Base-by-base conservation (phyloP, 2,329 filamentous ascomycete genomes). In the Microcyclosporella mali region DNA sequence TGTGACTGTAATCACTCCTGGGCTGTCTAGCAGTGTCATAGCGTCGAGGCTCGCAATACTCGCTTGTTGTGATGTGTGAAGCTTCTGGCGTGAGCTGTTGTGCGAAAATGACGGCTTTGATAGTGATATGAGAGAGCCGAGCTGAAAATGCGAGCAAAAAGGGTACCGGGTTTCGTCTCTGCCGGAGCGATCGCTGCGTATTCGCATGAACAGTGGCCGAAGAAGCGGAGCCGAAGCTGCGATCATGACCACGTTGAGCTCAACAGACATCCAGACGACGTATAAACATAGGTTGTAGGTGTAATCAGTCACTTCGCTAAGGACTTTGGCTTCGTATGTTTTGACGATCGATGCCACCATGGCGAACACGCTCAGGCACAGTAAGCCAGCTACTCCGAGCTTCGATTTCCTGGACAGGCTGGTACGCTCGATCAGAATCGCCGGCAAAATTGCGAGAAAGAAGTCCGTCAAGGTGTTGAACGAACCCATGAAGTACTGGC, bases 191-290 rank as follows among this genome's bases (percentile, higher is more conserved):
- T 43, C 18, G 25, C 33, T 27, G 17, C 8, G 32, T 21, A 17
- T 11, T 36, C 33, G 15, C 18, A 18, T 27, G 49, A 57, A 57
- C 1, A 60, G 41, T 2, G 56, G 55, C 11, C 59, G 52, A 1
- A 62, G 41, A 3, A 61, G 43, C 2, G 59, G 58, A 4, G 60
- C 49, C 1, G 58, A 58, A 8, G 58, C 52, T 17, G 55, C 50
- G 27, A 60, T 57, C 29, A 62, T 60, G 36, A 62, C 58, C 17
- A 60, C 71, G 43, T 61, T 61, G 28, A 61, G 50, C 41, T 62
- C 59, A 37, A 62, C 45, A 3, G 52, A 52, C 10, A 60, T 45
- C 50, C 56, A 57, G 29, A 58, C 51, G 2, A 59, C 49, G 34
- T 56, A 61, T 3, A 46, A 37, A 18, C 46, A 43, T 2, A 62